Conservation (phyloP, 2,329 filamentous ascomycete genomes). For the Colletotrichum coccodes region DNA sequence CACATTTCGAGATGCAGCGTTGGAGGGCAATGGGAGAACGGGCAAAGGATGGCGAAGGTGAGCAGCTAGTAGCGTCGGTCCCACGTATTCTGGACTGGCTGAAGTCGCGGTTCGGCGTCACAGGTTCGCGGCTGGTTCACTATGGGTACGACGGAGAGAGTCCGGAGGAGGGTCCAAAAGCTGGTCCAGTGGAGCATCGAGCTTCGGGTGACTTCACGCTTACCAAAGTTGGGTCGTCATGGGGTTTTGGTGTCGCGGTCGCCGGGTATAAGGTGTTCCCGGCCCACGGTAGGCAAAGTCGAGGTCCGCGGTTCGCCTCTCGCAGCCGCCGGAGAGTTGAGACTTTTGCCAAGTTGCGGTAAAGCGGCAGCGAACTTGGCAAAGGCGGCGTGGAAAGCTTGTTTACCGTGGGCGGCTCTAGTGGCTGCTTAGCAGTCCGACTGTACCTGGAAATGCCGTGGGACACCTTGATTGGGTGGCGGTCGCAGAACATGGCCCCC, state of each 20-base stretch:
- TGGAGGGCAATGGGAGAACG: neutral
- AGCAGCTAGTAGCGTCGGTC: slow-evolving; percentile 9
- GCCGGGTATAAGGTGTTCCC: neutral
- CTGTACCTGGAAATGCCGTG: neutral
- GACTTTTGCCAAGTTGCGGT: slow-evolving; percentile 27
- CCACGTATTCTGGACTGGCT: neutral
- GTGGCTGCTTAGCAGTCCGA: neutral
- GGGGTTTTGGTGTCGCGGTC: neutral
- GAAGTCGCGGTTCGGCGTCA: neutral
- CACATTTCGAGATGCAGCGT: slow-evolving; percentile 19
- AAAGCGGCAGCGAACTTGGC: slow-evolving; percentile 26
- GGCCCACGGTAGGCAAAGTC: neutral
- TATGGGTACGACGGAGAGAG: slow-evolving; percentile 18
- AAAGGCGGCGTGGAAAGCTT: slow-evolving; percentile 22
- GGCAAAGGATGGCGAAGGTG: neutral
- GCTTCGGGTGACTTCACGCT: neutral
- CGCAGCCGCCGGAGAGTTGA: neutral
- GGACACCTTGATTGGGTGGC: neutral
- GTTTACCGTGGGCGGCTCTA: slow-evolving; percentile 16
- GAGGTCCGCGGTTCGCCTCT: neutral
- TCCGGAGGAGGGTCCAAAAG: slow-evolving; percentile 20
- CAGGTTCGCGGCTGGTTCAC: neutral
- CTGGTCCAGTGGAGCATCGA: neutral
- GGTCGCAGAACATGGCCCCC: neutral
- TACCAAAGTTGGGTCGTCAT: neutral